Evolutionary conservation across 2,329 filamentous ascomycete species (phyloP).

Genomic region (Colletotrichum limetticola): DNA sequence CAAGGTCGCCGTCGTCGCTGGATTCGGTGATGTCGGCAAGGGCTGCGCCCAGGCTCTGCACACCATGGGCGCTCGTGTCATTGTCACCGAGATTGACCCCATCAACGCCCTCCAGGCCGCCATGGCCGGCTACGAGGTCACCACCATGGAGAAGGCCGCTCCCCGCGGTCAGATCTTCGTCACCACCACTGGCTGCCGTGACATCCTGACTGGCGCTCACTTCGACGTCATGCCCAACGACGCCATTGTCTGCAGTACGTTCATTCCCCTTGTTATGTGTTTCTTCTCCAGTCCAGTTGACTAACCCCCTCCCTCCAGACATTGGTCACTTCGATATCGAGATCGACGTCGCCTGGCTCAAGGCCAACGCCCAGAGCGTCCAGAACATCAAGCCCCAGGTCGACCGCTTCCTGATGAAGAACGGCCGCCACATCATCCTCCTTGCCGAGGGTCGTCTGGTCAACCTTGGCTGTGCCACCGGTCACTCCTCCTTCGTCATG

Average conservation of each 20-base stretch:
- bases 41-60: conserved; percentile 95
- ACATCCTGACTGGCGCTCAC: conserved; percentile 92
- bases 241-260: conserved; percentile 95
- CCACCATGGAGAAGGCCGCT: conserved; percentile 97
- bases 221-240: conserved; percentile 98
- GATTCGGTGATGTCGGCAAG: conserved; percentile 99
- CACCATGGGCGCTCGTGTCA: conserved; percentile 96
- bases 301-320: conserved; percentile 60
- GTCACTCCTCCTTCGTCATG: conserved; percentile 99
- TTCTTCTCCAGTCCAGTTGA: neutral
- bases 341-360: conserved; percentile 99
- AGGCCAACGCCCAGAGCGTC: conserved; percentile 92
- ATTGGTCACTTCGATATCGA: conserved; percentile 99
- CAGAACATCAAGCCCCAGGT: conserved; percentile 99
- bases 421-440: conserved; percentile 96
- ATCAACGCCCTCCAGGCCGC: conserved; percentile 99
- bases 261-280: neutral
- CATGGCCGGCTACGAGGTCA: conserved; percentile 96
- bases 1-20: conserved; percentile 97
- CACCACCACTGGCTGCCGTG: conserved; percentile 98
- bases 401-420: conserved; percentile 95
- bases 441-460: conserved; percentile 98
- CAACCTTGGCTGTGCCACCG: conserved; percentile 98
- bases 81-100: conserved; percentile 97
- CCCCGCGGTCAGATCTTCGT: conserved; percentile 95